Base-by-base conservation (phyloP, 306 rosid species). In the Quercus ilex region DNA sequence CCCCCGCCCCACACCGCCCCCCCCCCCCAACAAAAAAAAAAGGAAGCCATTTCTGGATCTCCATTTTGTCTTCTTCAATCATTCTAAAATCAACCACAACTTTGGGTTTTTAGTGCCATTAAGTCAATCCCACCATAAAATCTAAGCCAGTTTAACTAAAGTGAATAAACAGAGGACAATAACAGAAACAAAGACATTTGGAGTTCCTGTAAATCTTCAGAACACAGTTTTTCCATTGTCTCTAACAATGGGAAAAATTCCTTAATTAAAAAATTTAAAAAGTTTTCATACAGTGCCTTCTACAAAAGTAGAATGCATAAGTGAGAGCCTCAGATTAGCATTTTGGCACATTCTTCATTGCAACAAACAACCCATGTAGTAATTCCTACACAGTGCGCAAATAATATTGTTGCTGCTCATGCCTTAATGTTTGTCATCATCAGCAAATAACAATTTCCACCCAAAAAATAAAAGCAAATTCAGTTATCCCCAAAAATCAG, bases 251-350 rank as follows among this genome's bases (percentile, higher is more conserved):
- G 46, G 46, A 41, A 7, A 41, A 41, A 41, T 41, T 41, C 46
- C 12, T 41, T 41, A 8, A 2, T 41, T 8, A 38, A 38, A 38
- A 38, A 6, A 35, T 5, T 35, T 35, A 38, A 38, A 38, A 6
- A 6, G n/a, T 13, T 23, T 59, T 59, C 67, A 23, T 12, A 23
- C 5, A 23, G 25, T 59, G 17, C 6, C 65, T 59, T 10, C 12
- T 20, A 57, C 12, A 57, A 20, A 58, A 57, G 5, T 41, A 41
- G 43, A 4, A n/a, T 6, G 2, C 6, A 31, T 9, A 11, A 21
- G 5, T 30, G 4, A 12, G 7, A 64, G 89, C 90, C 87, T 92
- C 95, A 89, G 92, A 90, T 92, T 92, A 90, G 95, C 95, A 90
- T 92, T 18, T 81, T 79, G 93, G 86, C 97, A 90, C 91, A 89